Evolutionary conservation across 2,329 filamentous ascomycete species (phyloP).

Genomic region (Nectriaceae sp.): DNA sequence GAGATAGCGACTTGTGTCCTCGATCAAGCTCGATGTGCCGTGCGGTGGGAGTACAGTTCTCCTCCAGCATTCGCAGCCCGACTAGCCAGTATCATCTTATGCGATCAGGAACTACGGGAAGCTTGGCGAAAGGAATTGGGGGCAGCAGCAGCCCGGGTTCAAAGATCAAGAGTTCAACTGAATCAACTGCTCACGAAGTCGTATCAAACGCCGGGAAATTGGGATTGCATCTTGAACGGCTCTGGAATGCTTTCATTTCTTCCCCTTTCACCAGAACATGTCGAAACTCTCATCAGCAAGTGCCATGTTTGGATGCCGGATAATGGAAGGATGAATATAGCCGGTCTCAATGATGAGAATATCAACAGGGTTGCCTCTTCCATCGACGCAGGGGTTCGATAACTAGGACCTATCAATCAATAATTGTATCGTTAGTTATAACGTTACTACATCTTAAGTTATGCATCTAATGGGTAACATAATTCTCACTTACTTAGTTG

Average conservation of each 20-base stretch:
- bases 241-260: neutral
- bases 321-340: neutral
- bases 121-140: neutral
- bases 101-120: neutral
- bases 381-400: neutral
- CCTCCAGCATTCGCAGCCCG: neutral
- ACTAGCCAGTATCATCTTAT: neutral
- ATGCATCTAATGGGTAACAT: too few species aligned
- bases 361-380: neutral
- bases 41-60: neutral
- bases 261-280: neutral
- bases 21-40: neutral
- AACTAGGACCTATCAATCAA: too few species aligned
- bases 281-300: neutral
- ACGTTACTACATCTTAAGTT: too few species aligned
- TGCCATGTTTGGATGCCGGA: neutral
- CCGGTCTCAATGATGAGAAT: neutral
- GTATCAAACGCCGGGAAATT: neutral
- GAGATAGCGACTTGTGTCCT: neutral
- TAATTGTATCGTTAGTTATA: too few species aligned
- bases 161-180: neutral
- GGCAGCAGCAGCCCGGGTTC: neutral
- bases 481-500: too few species aligned
- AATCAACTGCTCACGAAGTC: neutral
- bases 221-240: neutral